Evolutionary conservation across 2,329 filamentous ascomycete species (phyloP), one percentile per base, ranked within the genome.

Genomic region (Sporothrix brunneoviolacea): DNA sequence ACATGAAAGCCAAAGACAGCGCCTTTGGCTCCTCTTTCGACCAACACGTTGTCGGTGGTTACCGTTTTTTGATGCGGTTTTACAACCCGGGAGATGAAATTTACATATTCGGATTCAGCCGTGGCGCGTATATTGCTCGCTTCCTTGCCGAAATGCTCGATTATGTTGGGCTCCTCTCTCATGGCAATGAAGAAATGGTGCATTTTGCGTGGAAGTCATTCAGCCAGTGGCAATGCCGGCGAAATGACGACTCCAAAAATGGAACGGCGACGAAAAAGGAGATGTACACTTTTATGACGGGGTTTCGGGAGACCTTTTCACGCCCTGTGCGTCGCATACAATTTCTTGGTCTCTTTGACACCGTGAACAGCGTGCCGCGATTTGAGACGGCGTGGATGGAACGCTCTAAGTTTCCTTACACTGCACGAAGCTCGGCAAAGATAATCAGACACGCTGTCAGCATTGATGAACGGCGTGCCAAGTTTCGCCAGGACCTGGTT

Each of bases 111-210:
- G 85, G 85, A 0, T 89, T 88, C 67, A 84, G 80, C 38, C 77
- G 85, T 18, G 85, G 85, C 16, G 77, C 84, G 1, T 88, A 88
- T 59, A 84, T 86, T 38, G 85, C 84, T 0, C 79, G 84, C 3
- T 88, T 88, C 60, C 68, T 89, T 1, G 86, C 88, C 0, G 87
- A 93, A 61, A 91, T 91, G 88, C 74, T 93, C 7, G 87, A 93
- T 60, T 83, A 87, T 58, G 82, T 93, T 49, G 88, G 89, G 1
- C 72, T 94, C 0, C 72, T 94, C 13, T 84, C 83, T 12, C 83
- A 86, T 46, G 88, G 88, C 10, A 94, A 94, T 59, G 86, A 94
- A 61, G 88, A 93, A 58, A 84, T 93, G 82, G 82, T 88, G 46
- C 74, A 77, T 4, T 94, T 94, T 62, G 88, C 86, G 0, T 93